A percentile compares a stretch with the other conserved stretches of the same genome.
Evolutionary conservation across 1,284 basidiomycete species (phyloP).

Genomic region (Tilletia caries): DNA sequence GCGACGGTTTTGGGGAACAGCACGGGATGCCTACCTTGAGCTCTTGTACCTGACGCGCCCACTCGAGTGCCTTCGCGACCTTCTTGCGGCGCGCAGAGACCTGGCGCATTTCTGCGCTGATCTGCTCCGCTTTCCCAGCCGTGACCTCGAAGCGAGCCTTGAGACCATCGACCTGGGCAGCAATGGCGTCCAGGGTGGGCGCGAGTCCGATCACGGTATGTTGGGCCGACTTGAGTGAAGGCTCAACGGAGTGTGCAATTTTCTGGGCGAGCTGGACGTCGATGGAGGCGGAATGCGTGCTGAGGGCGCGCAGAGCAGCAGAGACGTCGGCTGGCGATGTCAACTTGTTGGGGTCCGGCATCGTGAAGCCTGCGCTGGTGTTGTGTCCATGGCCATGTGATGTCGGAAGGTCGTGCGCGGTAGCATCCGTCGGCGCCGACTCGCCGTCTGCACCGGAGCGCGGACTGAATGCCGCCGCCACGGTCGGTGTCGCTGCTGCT

Average conservation of each 20-base stretch:
- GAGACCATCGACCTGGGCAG: constrained; percentile 65
- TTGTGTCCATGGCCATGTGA: background rate
- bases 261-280: constrained; percentile 68
- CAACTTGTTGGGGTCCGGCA: constrained; percentile 6
- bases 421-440: background rate
- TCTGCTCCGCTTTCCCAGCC: constrained; percentile 78
- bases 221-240: background rate
- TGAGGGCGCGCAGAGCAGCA: constrained; percentile 55
- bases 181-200: constrained; percentile 55
- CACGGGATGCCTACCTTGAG: constrained; percentile 66
- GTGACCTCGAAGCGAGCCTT: constrained; percentile 65
- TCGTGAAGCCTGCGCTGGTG: background rate
- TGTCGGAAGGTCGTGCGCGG: background rate
- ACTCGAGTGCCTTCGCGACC: constrained; percentile 76
- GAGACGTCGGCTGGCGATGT: constrained; percentile 6
- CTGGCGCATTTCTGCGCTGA: constrained; percentile 78
- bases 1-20: constrained; percentile 5
- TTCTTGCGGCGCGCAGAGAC: constrained; percentile 87
- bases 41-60: constrained; percentile 80
- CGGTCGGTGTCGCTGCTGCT: background rate
- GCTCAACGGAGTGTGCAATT: background rate
- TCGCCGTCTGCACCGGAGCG: background rate
- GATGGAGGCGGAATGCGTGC: constrained; percentile 72
- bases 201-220: constrained; percentile 9
- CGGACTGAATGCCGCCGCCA: background rate